Base-by-base conservation (phyloP, 495 filamentous ascomycete species). In the Aspergillus avenaceus region DNA sequence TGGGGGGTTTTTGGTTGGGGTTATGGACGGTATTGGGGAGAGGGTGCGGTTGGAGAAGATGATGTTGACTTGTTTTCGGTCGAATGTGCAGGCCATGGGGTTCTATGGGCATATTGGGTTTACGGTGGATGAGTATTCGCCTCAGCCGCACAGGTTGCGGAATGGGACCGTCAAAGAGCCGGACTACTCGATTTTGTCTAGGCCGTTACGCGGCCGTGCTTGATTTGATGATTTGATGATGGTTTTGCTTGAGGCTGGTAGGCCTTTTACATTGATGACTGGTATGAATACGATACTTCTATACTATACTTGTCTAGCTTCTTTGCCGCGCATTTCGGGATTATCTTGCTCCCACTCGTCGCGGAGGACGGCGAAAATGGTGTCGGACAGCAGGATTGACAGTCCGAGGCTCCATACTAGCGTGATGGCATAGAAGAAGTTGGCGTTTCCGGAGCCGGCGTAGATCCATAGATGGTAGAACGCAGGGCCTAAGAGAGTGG, bases 381-480 rank as follows among this genome's bases (percentile, higher is more conserved):
- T 76, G 61, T 98, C 93, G 8, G 84, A 87, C 0, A 97, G 78
- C 24, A 97, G 62, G 26, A 89, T 75, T 1, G 88, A 90, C 31
- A 90, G 74, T 0, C 90, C 93, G 3, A 98, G 70, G 59, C 89
- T 93, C 93, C 93, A 98, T 13, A 97, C 93, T 0, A 98, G 78
- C 4, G 93, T 98, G 62, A 98, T 97, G 59, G 93, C 93, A 60
- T 98, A 98, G 72, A 97, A 98, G 73, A 98, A 98, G 65, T 98
- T 98, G 32, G 93, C 93, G 61, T 98, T 98, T 25, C 95, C 93
- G 27, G 88, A 95, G 31, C 93, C 93, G 16, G 93, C 95, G 62
- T 98, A 98, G 53, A 97, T 95, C 93, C 93, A 98, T 4, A 98
- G 78, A 66, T 98, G 83, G 60, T 97, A 96, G 70, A 98, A 98